Percentiles rank a stretch among this genome's conserved stretches.
These are phyloP conservation scores for Pisolithus albus DNA, from an alignment of 768 basidiomycete genomes.

Conservation along the genomic window DNA sequence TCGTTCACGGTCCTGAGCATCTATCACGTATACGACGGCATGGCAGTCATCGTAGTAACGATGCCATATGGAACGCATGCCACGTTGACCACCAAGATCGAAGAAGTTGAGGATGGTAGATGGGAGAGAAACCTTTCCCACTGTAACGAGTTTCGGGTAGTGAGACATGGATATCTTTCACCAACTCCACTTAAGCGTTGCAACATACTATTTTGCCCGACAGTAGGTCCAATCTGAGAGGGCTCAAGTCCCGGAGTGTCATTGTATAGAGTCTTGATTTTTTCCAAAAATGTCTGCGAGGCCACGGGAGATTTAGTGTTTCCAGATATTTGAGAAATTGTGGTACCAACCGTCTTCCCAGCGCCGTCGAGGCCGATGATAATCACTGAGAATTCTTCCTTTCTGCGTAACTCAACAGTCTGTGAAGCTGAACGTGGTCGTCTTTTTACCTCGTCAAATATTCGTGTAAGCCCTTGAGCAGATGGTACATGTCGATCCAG, in stretches of 20 bases:
- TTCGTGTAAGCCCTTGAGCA: slow-evolving; percentile 87
- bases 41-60: slow-evolving; percentile 96
- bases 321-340: not conserved
- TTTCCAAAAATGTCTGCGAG: slow-evolving; percentile 76
- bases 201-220: slow-evolving; percentile 91
- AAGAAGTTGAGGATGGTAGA: slow-evolving; percentile 95
- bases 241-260: slow-evolving; percentile 81
- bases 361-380: slow-evolving; percentile 92
- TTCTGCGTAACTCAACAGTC: slow-evolving; percentile 37
- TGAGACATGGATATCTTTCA: not conserved
- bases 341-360: slow-evolving; percentile 69
- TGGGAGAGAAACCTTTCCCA: slow-evolving; percentile 88
- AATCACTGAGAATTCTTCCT: slow-evolving; percentile 89
- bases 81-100: slow-evolving; percentile 93
- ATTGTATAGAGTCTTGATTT: slow-evolving; percentile 90
- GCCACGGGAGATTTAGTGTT: slow-evolving; percentile 1
- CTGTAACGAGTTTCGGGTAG: slow-evolving; percentile 32
- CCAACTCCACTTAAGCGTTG: not conserved
- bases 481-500: slow-evolving; percentile 69
- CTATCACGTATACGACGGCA: slow-evolving; percentile 92
- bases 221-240: slow-evolving; percentile 92
- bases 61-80: slow-evolving; percentile 92
- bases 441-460: slow-evolving; percentile 68
- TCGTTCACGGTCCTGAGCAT: slow-evolving; percentile 84
- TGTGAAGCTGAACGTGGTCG: not conserved